A percentile compares a stretch with the other conserved stretches of the same genome.
These are phyloP conservation scores for Colletotrichum lentis DNA, from an alignment of 2,329 filamentous ascomycete species.

Conservation along the genomic window DNA sequence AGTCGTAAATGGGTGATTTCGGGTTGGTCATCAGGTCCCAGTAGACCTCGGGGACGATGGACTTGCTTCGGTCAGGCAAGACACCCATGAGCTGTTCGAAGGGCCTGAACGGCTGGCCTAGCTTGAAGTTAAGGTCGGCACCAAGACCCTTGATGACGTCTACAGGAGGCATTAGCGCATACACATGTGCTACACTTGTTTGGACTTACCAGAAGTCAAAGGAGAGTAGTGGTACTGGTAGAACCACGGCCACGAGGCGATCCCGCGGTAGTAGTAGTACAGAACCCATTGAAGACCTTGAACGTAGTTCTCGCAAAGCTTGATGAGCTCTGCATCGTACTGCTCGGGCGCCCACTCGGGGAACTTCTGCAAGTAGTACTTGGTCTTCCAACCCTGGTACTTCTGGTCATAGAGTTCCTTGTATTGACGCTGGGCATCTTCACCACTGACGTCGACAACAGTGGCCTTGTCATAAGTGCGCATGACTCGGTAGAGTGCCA, in stretches of 20 bases:
- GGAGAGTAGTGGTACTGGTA: conserved; percentile 97
- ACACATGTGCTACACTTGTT: conserved; percentile 31
- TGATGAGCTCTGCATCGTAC: conserved; percentile 76
- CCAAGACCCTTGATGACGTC: conserved; percentile 89
- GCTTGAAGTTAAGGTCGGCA: conserved; percentile 88
- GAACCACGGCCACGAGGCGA: conserved; percentile 99
- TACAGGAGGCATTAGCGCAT: conserved; percentile 48
- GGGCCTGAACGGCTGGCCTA: conserved; percentile 93
- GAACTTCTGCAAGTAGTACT: conserved; percentile 91
- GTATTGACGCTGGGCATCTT: conserved; percentile 80
- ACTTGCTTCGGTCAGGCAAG: conserved; percentile 94
- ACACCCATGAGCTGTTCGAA: conserved; percentile 99
- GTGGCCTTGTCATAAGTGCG: conserved; percentile 91
- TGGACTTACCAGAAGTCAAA: conserved; percentile 79
- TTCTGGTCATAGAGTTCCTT: conserved; percentile 89
- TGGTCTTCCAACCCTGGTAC: conserved; percentile 91
- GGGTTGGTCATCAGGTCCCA: conserved; percentile 92
- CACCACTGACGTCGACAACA: conserved; percentile 79
- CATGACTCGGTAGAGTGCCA: conserved; percentile 85
- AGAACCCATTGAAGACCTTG: conserved; percentile 98
- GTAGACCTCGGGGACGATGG: conserved; percentile 87
- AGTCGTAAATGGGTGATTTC: conserved; percentile 93
- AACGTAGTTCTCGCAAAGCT: conserved; percentile 93
- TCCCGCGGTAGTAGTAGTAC: conserved; percentile 96
- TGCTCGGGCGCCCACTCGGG: conserved; percentile 83